phyloP scores from a whole-genome alignment of 192 early-diverging fungal species.

The Linnemannia schmuckeri region DNA sequence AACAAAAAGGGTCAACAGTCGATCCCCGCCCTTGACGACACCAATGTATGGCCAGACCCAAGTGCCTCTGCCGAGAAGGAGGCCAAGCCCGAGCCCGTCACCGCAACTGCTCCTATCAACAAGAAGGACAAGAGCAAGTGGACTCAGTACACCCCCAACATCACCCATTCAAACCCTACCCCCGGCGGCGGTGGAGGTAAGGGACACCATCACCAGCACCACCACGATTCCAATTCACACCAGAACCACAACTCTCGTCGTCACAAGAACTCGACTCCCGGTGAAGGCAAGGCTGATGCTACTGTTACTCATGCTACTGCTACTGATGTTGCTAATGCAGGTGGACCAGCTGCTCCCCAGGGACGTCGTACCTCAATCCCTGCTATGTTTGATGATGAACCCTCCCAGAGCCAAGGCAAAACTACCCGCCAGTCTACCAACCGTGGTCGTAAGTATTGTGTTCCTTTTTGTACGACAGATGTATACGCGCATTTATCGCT shows the following conservation, averaged over 20 bases:
- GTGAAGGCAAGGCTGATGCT: constrained; percentile 25
- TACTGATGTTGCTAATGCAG: too few relatives aligned
- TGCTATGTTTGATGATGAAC: constrained; percentile 47
- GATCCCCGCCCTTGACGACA: constrained; percentile 44
- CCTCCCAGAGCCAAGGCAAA: not conserved
- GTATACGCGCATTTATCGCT: too few relatives aligned
- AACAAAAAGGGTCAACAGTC: constrained; percentile 29
- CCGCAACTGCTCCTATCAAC: constrained; percentile 39
- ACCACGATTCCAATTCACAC: constrained; percentile 40
- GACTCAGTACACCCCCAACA: constrained; percentile 35
- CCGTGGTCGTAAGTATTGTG: constrained; percentile 38
- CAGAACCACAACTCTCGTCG: constrained; percentile 41
- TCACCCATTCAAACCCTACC: constrained; percentile 59
- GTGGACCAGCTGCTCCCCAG: too few relatives aligned
- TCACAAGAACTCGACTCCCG: constrained; percentile 40
- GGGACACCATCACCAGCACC: constrained; percentile 21
- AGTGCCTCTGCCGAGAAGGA: constrained; percentile 54
- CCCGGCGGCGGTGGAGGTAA: too few relatives aligned
- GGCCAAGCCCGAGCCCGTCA: constrained; percentile 39
- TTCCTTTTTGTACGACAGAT: too few relatives aligned
- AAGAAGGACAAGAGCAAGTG: constrained; percentile 63
- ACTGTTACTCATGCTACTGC: too few relatives aligned
- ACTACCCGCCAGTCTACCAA: not conserved
- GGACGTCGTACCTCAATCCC: constrained; percentile 47
- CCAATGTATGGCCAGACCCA: constrained; percentile 57